A percentile compares a stretch with the other conserved stretches of the same genome.
These are phyloP conservation scores for Parietichytrium sp. DNA, from an alignment of 108 stramenopile species.

Conservation along the genomic window DNA sequence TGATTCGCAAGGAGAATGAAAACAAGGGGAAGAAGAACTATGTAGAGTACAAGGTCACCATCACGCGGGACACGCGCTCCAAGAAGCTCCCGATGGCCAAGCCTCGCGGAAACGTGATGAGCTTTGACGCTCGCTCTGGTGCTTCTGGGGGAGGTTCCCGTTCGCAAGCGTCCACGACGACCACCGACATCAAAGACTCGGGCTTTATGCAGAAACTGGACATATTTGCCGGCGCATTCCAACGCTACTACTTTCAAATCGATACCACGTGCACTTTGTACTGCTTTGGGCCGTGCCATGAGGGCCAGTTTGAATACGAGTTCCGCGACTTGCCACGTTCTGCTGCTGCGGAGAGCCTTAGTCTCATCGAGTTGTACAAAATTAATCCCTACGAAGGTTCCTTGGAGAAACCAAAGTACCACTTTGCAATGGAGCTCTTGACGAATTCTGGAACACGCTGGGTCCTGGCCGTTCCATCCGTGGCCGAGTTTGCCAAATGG, in stretches of 20 bases:
- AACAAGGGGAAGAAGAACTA: not conserved
- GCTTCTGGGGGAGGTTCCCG: not conserved
- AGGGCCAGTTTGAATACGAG: not conserved
- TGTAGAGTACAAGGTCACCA: not conserved
- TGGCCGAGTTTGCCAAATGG: slow-evolving; percentile 22
- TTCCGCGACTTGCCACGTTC: not conserved
- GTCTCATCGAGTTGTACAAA: not conserved
- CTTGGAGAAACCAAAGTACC: not conserved
- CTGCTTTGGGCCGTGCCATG: not conserved
- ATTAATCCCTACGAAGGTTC: not conserved
- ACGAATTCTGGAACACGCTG: not conserved
- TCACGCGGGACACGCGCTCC: not conserved
- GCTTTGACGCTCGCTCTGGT: not conserved
- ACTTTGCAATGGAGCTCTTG: not conserved
- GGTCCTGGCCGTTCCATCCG: not conserved
- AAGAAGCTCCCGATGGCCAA: not conserved
- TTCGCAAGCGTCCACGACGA: not conserved
- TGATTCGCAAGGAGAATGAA: not conserved
- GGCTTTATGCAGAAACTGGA: not conserved
- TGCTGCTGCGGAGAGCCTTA: not conserved
- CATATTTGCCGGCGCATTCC: not conserved
- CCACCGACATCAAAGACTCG: not conserved
- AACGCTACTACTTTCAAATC: not conserved
- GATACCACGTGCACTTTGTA: not conserved
- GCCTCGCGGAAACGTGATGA: not conserved